Conservation (phyloP, 2,329 filamentous ascomycete species). For the Ambrosiella xylebori region DNA sequence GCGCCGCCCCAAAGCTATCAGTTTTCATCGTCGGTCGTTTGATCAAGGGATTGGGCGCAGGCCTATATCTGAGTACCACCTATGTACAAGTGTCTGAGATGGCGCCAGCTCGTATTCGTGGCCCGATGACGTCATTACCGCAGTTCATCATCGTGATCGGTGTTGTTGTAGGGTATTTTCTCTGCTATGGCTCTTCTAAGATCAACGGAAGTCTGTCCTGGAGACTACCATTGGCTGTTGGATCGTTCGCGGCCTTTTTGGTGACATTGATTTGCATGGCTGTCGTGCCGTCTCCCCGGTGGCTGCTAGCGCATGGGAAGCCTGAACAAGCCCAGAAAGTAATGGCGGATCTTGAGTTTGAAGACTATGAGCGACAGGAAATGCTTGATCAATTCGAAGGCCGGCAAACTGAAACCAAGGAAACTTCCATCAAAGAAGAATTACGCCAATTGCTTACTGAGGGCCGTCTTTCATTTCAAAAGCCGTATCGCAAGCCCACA, state of each 20-base stretch:
- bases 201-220: conserved; percentile 33
- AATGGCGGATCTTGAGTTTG: conserved; percentile 26
- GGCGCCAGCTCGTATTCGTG: conserved; percentile 32
- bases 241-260: conserved; percentile 21
- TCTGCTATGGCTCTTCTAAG: conserved; percentile 37
- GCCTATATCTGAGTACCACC: conserved; percentile 36
- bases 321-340: conserved; percentile 26
- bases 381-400: conserved; percentile 18
- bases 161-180: conserved; percentile 39
- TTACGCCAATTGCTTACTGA: conserved; percentile 18
- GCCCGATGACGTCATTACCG: conserved; percentile 33
- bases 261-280: conserved; percentile 17
- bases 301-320: conserved; percentile 30
- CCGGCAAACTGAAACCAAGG: not conserved
- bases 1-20: conserved; percentile 22
- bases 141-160: conserved; percentile 36
- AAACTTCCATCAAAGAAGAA: conserved; percentile 17
- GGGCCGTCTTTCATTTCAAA: conserved; percentile 21
- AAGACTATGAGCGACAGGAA: conserved; percentile 23
- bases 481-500: conserved; percentile 27
- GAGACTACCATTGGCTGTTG: conserved; percentile 33
- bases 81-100: conserved; percentile 42
- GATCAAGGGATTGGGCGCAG: conserved; percentile 39
- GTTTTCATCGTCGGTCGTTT: conserved; percentile 39
- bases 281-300: conserved; percentile 37